A percentile compares a stretch with the other conserved stretches of the same genome.
phyloP scores from a whole-genome alignment of 1,284 basidiomycete species.

The Pterulicium gracile region DNA sequence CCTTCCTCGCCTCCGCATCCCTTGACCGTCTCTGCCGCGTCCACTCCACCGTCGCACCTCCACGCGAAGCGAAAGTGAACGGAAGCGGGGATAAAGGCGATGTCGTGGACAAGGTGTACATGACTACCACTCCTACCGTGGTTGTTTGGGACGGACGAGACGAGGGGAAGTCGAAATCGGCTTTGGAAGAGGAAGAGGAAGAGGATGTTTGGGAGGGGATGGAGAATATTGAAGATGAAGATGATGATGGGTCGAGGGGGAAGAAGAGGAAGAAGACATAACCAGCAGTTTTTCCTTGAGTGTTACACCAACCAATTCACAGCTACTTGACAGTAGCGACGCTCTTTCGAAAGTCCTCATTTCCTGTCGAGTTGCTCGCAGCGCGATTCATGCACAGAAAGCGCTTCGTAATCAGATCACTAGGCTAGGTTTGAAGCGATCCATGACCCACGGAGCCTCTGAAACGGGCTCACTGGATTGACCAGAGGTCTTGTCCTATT shows the following conservation, averaged over 20 bases:
- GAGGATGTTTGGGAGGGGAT: constrained; percentile 42
- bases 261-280: background rate
- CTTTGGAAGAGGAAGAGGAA: constrained; percentile 18
- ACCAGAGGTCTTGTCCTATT: too few relatives aligned
- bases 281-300: too few relatives aligned
- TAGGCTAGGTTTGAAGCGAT: too few relatives aligned
- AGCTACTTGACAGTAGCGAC: too few relatives aligned
- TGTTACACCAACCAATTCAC: too few relatives aligned
- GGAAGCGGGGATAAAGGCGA: constrained; percentile 52
- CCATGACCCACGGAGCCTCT: too few relatives aligned
- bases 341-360: too few relatives aligned
- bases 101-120: constrained; percentile 58
- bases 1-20: constrained; percentile 44
- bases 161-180: constrained; percentile 4
- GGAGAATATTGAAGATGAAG: constrained; percentile 31
- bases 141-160: constrained; percentile 41
- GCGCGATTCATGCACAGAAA: too few relatives aligned
- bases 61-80: constrained; percentile 32
- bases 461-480: too few relatives aligned
- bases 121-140: constrained; percentile 54
- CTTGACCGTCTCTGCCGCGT: constrained; percentile 68
- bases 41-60: constrained; percentile 54
- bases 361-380: too few relatives aligned
- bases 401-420: too few relatives aligned
- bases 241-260: background rate